A percentile compares a stretch with the other conserved stretches of the same genome.
Evolutionary conservation across 2,329 filamentous ascomycete species (phyloP).

Genomic region (Aspergillus arachidicola): DNA sequence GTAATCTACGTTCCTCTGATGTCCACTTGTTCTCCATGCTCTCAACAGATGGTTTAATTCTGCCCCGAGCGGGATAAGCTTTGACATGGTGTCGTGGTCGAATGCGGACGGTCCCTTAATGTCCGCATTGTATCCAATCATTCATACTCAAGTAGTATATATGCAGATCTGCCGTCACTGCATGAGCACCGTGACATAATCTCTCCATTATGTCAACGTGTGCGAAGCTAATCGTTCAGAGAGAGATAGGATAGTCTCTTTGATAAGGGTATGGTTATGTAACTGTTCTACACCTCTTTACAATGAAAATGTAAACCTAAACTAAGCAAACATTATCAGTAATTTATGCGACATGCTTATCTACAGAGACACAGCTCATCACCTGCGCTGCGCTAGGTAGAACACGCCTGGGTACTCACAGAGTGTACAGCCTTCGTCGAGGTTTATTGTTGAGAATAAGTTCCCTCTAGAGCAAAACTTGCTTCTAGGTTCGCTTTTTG

Average conservation of each 20-base stretch:
- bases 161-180: not conserved
- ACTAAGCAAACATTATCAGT: not conserved
- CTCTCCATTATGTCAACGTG: not conserved
- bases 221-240: not conserved
- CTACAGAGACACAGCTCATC: not conserved
- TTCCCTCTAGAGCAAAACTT: not conserved
- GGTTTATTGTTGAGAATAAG: too few species aligned
- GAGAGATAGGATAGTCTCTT: not conserved
- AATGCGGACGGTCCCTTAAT: not conserved
- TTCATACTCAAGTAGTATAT: not conserved
- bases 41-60: not conserved
- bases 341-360: not conserved
- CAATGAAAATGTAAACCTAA: not conserved
- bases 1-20: not conserved
- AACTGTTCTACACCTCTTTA: not conserved
- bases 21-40: not conserved
- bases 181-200: not conserved
- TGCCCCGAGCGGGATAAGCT: conserved; percentile 7
- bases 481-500: not conserved
- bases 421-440: not conserved
- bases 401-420: not conserved
- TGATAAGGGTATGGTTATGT: not conserved
- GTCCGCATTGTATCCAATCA: not conserved
- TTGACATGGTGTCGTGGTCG: not conserved
- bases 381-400: not conserved